These are phyloP conservation scores for Exophiala lecanii-corni DNA, from an alignment of 2,329 filamentous ascomycete species.

Conservation along the genomic window DNA sequence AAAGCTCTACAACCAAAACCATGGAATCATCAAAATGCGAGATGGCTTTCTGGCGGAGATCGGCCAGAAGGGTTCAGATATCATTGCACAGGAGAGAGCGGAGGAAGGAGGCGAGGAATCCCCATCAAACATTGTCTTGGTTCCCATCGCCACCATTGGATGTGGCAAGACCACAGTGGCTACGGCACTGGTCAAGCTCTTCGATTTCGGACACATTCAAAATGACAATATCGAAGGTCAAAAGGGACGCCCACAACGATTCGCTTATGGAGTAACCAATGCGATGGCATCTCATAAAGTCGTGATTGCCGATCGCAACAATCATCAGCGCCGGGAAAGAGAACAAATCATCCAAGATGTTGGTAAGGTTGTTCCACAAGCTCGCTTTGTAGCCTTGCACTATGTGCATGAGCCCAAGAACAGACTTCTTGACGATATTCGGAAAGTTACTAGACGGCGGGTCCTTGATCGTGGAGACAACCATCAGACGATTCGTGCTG, in stretches of 20 bases:
- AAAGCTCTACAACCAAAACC: constrained; percentile 74
- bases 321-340: constrained; percentile 81
- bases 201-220: constrained; percentile 88
- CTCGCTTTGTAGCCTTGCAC: constrained; percentile 77
- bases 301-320: constrained; percentile 91
- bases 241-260: constrained; percentile 67
- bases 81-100: constrained; percentile 63
- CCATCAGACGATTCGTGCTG: constrained; percentile 92
- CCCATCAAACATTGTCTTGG: constrained; percentile 53
- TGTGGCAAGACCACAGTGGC: constrained; percentile 96
- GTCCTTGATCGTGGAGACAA: constrained; percentile 87
- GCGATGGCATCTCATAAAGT: constrained; percentile 61
- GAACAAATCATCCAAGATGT: constrained; percentile 83
- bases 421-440: constrained; percentile 63
- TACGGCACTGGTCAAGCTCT: constrained; percentile 73
- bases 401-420: constrained; percentile 70
- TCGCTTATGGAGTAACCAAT: constrained; percentile 66
- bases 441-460: constrained; percentile 68
- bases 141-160: constrained; percentile 86
- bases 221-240: constrained; percentile 92
- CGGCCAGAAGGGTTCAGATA: constrained; percentile 81
- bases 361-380: constrained; percentile 54
- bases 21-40: constrained; percentile 88
- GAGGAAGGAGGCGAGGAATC: constrained; percentile 30
- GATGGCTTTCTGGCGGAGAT: constrained; percentile 81